Percentiles rank a stretch among this genome's conserved stretches.
Conservation (phyloP, 2,329 filamentous ascomycete genomes). For the Fusarium temperatum region DNA sequence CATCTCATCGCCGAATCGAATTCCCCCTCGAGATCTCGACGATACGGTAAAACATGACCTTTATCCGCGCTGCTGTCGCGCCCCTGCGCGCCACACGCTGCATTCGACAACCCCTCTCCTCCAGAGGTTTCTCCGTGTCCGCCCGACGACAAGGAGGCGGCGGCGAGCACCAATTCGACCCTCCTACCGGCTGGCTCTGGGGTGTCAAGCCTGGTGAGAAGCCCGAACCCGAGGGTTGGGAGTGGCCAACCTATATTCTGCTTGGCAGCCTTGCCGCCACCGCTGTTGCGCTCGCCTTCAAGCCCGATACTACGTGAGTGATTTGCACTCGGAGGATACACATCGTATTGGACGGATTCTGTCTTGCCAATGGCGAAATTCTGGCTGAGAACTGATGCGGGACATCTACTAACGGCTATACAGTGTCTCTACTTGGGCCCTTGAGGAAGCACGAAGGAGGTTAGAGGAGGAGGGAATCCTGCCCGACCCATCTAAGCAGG, state of each 20-base stretch:
- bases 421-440: constrained; percentile 99
- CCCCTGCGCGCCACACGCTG: constrained; percentile 51
- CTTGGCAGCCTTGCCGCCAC: constrained; percentile 80
- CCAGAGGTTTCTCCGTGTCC: constrained; percentile 57
- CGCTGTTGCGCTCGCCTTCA: constrained; percentile 87
- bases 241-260: constrained; percentile 84
- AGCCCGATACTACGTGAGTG: constrained; percentile 98
- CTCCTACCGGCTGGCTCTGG: constrained; percentile 91
- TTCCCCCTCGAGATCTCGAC: constrained; percentile 23
- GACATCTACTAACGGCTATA: constrained; percentile 39
- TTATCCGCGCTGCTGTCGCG: constrained; percentile 50
- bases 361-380: neutral
- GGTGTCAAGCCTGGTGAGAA: constrained; percentile 96
- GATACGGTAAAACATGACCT: constrained; percentile 45
- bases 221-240: constrained; percentile 96
- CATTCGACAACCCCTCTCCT: constrained; percentile 46
- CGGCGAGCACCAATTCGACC: constrained; percentile 82
- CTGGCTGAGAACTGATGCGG: constrained; percentile 14
- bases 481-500: constrained; percentile 73
- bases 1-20: constrained; percentile 38
- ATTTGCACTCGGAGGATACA: constrained; percentile 3
- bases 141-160: constrained; percentile 53
- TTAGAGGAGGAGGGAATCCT: constrained; percentile 96
- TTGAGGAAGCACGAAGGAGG: constrained; percentile 94
- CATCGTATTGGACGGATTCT: neutral